Evolutionary conservation across 1,284 basidiomycete species (phyloP).

Genomic region (Ceratobasidium papillatum): DNA sequence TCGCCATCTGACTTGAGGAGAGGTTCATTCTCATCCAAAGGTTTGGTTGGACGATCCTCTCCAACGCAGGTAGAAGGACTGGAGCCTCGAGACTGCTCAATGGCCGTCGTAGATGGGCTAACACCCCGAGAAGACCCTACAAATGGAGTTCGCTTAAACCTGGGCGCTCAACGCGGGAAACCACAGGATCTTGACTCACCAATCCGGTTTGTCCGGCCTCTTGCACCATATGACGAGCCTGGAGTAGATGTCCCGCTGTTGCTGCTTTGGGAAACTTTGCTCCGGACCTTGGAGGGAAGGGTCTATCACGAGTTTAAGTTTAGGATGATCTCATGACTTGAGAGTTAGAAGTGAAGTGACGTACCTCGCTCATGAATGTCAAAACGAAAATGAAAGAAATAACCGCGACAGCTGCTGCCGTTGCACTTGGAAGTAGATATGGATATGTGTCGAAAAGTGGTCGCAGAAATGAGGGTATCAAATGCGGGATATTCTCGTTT

Average conservation of each 20-base stretch:
- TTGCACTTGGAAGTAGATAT: slow-evolving; percentile 62
- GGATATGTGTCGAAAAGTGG: slow-evolving; percentile 43
- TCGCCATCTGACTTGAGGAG: slow-evolving; percentile 9
- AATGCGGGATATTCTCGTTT: slow-evolving; percentile 42
- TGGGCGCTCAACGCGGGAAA: background rate
- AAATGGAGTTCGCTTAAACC: background rate
- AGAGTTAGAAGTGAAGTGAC: slow-evolving; percentile 31
- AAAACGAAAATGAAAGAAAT: slow-evolving; percentile 64
- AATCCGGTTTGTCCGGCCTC: slow-evolving; percentile 1
- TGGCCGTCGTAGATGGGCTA: background rate
- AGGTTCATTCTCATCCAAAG: background rate
- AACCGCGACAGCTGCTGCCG: slow-evolving; percentile 67
- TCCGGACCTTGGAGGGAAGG: slow-evolving; percentile 34
- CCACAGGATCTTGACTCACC: slow-evolving; percentile 2
- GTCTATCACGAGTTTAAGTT: slow-evolving; percentile 32
- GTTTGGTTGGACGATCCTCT: slow-evolving; percentile 6
- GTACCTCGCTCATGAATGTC: slow-evolving; percentile 71
- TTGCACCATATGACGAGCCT: slow-evolving; percentile 26
- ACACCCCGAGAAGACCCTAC: slow-evolving; percentile 6
- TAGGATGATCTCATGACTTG: background rate
- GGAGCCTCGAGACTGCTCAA: slow-evolving; percentile 8
- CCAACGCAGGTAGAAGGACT: slow-evolving; percentile 22
- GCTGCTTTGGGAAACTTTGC: background rate
- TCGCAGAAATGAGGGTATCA: slow-evolving; percentile 35
- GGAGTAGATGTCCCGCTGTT: slow-evolving; percentile 24